A percentile compares a stretch with the other conserved stretches of the same genome.
Conservation (phyloP, 2,329 filamentous ascomycete genomes). For the Talaromyces rugulosus region DNA sequence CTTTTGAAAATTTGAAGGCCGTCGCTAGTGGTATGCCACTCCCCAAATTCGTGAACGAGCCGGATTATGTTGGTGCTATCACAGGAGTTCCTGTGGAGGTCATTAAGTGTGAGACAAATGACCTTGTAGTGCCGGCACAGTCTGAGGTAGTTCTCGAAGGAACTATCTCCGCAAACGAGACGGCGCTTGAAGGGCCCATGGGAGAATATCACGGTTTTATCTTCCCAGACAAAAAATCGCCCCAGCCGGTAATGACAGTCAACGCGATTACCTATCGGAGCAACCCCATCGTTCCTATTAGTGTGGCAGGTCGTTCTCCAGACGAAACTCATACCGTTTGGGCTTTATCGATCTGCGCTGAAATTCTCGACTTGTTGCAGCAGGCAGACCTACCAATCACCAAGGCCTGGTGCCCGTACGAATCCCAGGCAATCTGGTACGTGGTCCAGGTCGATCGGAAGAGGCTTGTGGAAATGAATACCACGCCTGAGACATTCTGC, state of each 20-base stretch:
- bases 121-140: slow-evolving; percentile 17
- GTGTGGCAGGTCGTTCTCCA: slow-evolving; percentile 15
- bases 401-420: slow-evolving; percentile 18
- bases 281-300: slow-evolving; percentile 17
- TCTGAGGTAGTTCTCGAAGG: slow-evolving; percentile 21
- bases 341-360: slow-evolving; percentile 15
- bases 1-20: neutral
- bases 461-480: slow-evolving; percentile 13
- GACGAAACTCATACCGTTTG: slow-evolving; percentile 20
- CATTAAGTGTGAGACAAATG: slow-evolving; percentile 21
- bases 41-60: slow-evolving; percentile 13
- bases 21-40: slow-evolving; percentile 14
- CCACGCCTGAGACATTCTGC: slow-evolving; percentile 15
- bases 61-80: slow-evolving; percentile 15
- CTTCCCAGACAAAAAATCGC: slow-evolving; percentile 12
- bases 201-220: slow-evolving; percentile 19
- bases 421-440: slow-evolving; percentile 17
- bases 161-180: slow-evolving; percentile 15
- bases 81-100: slow-evolving; percentile 15
- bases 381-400: slow-evolving; percentile 15
- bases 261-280: slow-evolving; percentile 18
- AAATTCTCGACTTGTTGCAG: slow-evolving; percentile 17
- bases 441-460: slow-evolving; percentile 16
- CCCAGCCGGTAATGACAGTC: slow-evolving; percentile 17
- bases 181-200: slow-evolving; percentile 19